Percentiles rank a stretch among this genome's conserved stretches.
These are phyloP conservation scores for Diaporthe ampelina DNA, from an alignment of 2,329 filamentous ascomycete genomes.

Conservation along the genomic window DNA sequence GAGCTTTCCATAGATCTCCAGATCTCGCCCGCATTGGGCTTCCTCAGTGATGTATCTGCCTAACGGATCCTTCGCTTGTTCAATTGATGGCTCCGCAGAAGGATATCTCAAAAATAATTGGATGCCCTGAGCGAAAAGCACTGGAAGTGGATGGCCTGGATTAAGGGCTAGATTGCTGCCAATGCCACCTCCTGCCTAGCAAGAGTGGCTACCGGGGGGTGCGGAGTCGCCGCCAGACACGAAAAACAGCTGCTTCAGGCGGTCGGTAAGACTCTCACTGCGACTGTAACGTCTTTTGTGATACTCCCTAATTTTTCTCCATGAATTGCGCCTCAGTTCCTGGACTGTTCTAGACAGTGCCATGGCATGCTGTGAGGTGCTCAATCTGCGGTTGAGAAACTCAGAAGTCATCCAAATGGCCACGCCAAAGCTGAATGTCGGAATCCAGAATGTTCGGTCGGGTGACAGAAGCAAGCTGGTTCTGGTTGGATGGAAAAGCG, in stretches of 20 bases:
- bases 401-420: background rate
- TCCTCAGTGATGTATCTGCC: background rate
- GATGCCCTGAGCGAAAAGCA: background rate
- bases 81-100: background rate
- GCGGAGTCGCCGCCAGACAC: slow-evolving; percentile 6
- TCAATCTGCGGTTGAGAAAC: background rate
- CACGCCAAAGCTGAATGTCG: background rate
- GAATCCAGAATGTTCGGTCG: background rate
- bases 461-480: background rate
- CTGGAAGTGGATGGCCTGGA: background rate
- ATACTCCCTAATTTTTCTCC: background rate
- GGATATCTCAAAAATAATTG: background rate
- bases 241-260: background rate
- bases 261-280: background rate
- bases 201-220: background rate
- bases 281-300: background rate
- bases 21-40: background rate
- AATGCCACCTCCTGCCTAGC: background rate
- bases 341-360: background rate
- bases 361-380: background rate
- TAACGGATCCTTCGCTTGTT: background rate
- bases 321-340: background rate
- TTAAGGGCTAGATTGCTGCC: background rate
- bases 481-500: slow-evolving; percentile 5
- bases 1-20: background rate